A percentile compares a stretch with the other conserved stretches of the same genome.
Evolutionary conservation across 169 alveolate species (phyloP).

Genomic region (Eimeria mitis): DNA sequence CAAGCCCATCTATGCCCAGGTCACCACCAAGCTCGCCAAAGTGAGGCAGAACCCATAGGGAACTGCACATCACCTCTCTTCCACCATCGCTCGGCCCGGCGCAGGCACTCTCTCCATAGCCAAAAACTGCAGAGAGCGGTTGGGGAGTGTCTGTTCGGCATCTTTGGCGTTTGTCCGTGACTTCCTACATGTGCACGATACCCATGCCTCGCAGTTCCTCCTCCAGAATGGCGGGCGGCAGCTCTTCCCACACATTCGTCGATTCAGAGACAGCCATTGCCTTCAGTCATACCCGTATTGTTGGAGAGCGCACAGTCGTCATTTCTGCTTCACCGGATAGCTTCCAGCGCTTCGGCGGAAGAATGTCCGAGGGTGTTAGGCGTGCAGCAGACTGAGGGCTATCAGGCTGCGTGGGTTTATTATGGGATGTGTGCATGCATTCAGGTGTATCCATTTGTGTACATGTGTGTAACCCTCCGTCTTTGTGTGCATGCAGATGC

Average conservation of each 20-base stretch:
- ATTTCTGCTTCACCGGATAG: neutral
- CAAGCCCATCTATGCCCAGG: constrained; percentile 64
- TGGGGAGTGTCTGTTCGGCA: neutral
- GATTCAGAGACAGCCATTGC: neutral
- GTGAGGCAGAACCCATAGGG: constrained; percentile 4
- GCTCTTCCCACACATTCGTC: neutral
- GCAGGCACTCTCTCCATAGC: neutral
- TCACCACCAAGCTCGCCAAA: constrained; percentile 22
- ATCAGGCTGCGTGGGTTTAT: neutral
- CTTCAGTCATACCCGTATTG: neutral
- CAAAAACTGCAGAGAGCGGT: neutral
- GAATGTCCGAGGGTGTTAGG: neutral
- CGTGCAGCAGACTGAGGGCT: neutral
- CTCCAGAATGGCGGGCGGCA: neutral
- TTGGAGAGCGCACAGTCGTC: neutral
- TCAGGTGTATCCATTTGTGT: neutral
- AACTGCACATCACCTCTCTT: neutral
- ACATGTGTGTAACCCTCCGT: neutral
- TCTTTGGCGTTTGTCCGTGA: neutral
- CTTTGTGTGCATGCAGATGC: constrained; percentile 27
- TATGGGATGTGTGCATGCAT: neutral
- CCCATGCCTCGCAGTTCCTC: neutral
- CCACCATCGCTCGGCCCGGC: neutral
- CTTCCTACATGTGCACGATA: neutral
- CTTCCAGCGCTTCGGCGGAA: neutral